Evolutionary conservation across 2,329 filamentous ascomycete genomes (phyloP).

Genomic region (Fusarium acutatum): DNA sequence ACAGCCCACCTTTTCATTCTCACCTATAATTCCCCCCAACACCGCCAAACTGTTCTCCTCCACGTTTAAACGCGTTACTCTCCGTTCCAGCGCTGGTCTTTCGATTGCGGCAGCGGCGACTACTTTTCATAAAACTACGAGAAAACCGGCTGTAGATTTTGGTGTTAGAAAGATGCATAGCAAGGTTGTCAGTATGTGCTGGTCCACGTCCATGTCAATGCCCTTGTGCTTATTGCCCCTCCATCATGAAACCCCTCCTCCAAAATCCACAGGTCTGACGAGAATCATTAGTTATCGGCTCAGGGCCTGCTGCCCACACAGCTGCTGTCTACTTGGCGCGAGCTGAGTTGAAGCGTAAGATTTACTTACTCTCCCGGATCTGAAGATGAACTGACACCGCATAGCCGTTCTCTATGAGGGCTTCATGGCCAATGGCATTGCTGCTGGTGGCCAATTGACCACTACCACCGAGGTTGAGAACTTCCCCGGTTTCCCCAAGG

Average conservation of each 20-base stretch:
- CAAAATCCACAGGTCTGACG: not conserved
- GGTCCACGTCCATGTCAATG: not conserved
- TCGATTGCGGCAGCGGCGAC: conserved; percentile 74
- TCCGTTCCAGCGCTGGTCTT: conserved; percentile 79
- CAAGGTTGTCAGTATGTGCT: conserved; percentile 83
- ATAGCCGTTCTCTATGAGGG: conserved; percentile 92
- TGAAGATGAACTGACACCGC: conserved; percentile 16
- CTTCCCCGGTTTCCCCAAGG: conserved; percentile 92
- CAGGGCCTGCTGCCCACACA: conserved; percentile 96
- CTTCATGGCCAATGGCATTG: conserved; percentile 96
- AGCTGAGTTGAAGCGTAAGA: conserved; percentile 85
- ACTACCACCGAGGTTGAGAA: conserved; percentile 99
- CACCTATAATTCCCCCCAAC: conserved; percentile 18
- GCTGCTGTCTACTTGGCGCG: conserved; percentile 95
- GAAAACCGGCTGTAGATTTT: conserved; percentile 47
- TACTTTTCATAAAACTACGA: conserved; percentile 64
- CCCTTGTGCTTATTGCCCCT: conserved; percentile 10
- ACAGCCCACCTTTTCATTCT: conserved; percentile 18
- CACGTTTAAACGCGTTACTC: conserved; percentile 73
- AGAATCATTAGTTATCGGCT: conserved; percentile 74
- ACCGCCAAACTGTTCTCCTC: conserved; percentile 92
- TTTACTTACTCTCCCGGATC: not conserved
- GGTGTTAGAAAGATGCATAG: conserved; percentile 79
- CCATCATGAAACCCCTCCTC: conserved; percentile 8
- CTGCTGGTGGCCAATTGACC: conserved; percentile 94